phyloP scores from a whole-genome alignment of 2,329 filamentous ascomycete species.

The Ophiocordyceps polyrhachis-furcata region DNA sequence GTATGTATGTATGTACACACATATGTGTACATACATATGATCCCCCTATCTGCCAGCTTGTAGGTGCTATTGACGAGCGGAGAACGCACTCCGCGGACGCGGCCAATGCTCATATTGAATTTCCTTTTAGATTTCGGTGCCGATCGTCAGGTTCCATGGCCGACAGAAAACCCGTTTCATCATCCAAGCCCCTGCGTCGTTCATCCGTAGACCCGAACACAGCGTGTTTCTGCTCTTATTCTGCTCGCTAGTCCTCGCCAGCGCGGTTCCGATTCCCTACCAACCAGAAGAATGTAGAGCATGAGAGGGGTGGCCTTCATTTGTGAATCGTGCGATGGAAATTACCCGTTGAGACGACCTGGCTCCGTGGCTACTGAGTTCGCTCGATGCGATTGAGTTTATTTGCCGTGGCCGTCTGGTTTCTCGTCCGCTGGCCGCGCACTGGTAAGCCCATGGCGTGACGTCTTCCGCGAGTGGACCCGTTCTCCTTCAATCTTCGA shows the following conservation, averaged over 20 bases:
- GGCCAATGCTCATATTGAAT: neutral
- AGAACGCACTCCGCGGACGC: neutral
- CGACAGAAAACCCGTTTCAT: neutral
- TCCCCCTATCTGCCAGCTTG: neutral
- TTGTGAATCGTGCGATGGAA: neutral
- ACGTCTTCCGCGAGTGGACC: constrained; percentile 68
- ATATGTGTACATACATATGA: neutral
- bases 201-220: neutral
- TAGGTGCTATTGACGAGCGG: neutral
- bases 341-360: neutral
- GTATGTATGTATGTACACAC: neutral
- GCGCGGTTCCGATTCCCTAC: neutral
- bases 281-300: too few relatives aligned
- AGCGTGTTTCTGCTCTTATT: neutral
- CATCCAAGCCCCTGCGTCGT: neutral
- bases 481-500: constrained; percentile 70
- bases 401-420: constrained; percentile 42
- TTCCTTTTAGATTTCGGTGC: neutral
- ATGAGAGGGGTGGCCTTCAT: neutral
- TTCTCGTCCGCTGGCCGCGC: constrained; percentile 74
- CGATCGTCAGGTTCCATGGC: neutral
- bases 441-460: constrained; percentile 90
- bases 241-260: neutral
- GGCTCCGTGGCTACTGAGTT: constrained; percentile 1
- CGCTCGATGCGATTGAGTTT: constrained; percentile 41